A percentile compares a stretch with the other conserved stretches of the same genome.
These are phyloP conservation scores for Cystobasidiaceae sp. DNA, from an alignment of 1,284 basidiomycete species.

Conservation along the genomic window DNA sequence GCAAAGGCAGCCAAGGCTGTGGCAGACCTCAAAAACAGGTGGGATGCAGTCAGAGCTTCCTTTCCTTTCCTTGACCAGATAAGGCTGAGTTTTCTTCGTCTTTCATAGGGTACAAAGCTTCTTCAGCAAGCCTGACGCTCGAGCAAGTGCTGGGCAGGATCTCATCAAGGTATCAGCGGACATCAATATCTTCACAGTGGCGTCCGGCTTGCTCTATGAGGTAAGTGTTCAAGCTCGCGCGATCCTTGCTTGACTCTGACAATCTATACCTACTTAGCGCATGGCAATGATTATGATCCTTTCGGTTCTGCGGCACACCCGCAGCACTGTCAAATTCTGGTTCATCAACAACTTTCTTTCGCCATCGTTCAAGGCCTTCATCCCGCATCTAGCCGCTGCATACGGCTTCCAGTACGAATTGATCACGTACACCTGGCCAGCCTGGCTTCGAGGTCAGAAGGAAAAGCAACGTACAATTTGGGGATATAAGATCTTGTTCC, in stretches of 20 bases:
- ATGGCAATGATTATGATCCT: slow-evolving; percentile 98
- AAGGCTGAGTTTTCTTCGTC: background rate
- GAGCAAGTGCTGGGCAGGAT: background rate
- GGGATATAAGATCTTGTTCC: slow-evolving; percentile 99
- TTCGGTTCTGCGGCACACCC: slow-evolving; percentile 87
- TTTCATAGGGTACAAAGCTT: slow-evolving; percentile 31
- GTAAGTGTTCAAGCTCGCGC: slow-evolving; percentile 48
- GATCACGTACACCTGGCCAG: slow-evolving; percentile 98
- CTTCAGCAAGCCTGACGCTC: slow-evolving; percentile 25
- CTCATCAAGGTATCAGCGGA: slow-evolving; percentile 55
- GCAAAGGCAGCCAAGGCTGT: slow-evolving; percentile 2
- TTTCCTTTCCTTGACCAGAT: background rate
- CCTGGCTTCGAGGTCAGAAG: slow-evolving; percentile 90
- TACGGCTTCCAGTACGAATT: slow-evolving; percentile 95
- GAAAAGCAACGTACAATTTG: slow-evolving; percentile 98
- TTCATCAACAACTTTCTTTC: slow-evolving; percentile 99
- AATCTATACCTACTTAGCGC: slow-evolving; percentile 55
- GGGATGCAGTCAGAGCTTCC: background rate
- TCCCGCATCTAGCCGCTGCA: slow-evolving; percentile 80
- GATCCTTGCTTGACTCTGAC: slow-evolving; percentile 24
- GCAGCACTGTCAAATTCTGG: slow-evolving; percentile 95
- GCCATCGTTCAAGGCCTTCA: slow-evolving; percentile 89
- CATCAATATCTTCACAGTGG: slow-evolving; percentile 98
- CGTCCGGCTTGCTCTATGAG: slow-evolving; percentile 92
- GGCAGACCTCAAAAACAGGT: slow-evolving; percentile 34